These are phyloP conservation scores for Leccinum broughii DNA, from an alignment of 768 basidiomycete species.

Conservation along the genomic window DNA sequence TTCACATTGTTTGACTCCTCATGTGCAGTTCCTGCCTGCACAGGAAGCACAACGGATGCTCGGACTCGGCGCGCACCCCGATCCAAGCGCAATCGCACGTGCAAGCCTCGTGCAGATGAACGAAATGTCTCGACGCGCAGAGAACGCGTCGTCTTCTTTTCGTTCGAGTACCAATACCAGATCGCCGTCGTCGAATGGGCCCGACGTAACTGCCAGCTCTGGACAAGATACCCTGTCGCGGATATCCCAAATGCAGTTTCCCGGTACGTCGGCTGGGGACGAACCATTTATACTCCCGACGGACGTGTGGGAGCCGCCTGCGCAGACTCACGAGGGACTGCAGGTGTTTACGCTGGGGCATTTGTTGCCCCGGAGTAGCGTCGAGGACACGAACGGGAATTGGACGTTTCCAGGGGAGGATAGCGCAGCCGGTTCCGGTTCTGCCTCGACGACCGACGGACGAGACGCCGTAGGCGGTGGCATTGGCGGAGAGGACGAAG, in stretches of 20 bases:
- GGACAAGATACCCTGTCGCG: constrained; percentile 50
- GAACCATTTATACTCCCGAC: constrained; percentile 31
- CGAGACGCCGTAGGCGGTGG: constrained; percentile 23
- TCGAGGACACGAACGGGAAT: constrained; percentile 54
- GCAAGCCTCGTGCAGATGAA: constrained; percentile 77
- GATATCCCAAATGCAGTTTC: constrained; percentile 46
- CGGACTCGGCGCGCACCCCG: constrained; percentile 42
- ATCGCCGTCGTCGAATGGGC: constrained; percentile 20
- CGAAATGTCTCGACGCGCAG: constrained; percentile 68
- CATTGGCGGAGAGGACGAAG: constrained; percentile 19
- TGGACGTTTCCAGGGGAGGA: constrained; percentile 55
- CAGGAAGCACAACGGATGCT: constrained; percentile 56
- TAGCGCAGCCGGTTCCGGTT: constrained; percentile 8
- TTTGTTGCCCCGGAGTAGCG: constrained; percentile 56
- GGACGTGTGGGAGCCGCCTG: constrained; percentile 28
- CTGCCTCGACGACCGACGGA: constrained; percentile 19
- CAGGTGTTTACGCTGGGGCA: constrained; percentile 84
- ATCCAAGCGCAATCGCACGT: constrained; percentile 57
- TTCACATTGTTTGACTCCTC: constrained; percentile 12
- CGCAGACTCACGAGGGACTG: constrained; percentile 57
- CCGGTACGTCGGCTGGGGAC: constrained; percentile 27
- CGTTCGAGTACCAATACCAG: constrained; percentile 25
- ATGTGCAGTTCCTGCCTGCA: constrained; percentile 50
- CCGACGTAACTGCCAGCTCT: constrained; percentile 13
- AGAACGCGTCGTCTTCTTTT: constrained; percentile 33